These are phyloP conservation scores for Annona cherimola DNA, from an alignment of 164 flowering plant genomes.

Conservation along the genomic window DNA sequence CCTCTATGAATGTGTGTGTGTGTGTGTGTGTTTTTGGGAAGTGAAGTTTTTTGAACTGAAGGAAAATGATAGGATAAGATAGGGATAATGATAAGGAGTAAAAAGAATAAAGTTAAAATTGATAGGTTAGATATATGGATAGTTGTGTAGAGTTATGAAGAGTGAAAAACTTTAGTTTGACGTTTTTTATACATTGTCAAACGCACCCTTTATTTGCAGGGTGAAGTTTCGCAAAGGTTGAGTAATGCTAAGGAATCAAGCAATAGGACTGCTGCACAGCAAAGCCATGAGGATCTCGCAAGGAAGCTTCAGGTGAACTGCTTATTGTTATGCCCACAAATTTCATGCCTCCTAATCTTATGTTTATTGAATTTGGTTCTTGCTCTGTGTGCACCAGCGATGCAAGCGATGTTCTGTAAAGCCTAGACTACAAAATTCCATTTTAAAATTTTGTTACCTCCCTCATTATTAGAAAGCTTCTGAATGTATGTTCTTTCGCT, in stretches of 20 bases:
- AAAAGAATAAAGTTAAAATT: too few relatives aligned
- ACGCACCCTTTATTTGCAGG: slow-evolving; percentile 34
- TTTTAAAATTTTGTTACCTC: too few relatives aligned
- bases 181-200: too few relatives aligned
- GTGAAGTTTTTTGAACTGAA: too few relatives aligned
- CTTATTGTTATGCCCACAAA: background rate
- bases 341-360: background rate
- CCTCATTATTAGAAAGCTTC: too few relatives aligned
- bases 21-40: background rate
- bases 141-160: too few relatives aligned
- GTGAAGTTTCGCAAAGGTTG: slow-evolving; percentile 93
- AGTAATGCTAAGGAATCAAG: slow-evolving; percentile 67
- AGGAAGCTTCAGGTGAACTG: slow-evolving; percentile 79
- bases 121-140: too few relatives aligned
- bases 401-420: background rate
- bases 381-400: background rate
- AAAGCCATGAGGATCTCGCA: slow-evolving; percentile 91
- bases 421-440: background rate
- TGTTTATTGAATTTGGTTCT: background rate
- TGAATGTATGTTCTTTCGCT: too few relatives aligned
- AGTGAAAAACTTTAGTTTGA: too few relatives aligned
- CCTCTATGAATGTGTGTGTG: background rate
- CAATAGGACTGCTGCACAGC: slow-evolving; percentile 50
- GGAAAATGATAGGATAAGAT: too few relatives aligned
- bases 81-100: too few relatives aligned